phyloP scores from a whole-genome alignment of 495 filamentous ascomycete genomes.

The Tuber umbilicatum region DNA sequence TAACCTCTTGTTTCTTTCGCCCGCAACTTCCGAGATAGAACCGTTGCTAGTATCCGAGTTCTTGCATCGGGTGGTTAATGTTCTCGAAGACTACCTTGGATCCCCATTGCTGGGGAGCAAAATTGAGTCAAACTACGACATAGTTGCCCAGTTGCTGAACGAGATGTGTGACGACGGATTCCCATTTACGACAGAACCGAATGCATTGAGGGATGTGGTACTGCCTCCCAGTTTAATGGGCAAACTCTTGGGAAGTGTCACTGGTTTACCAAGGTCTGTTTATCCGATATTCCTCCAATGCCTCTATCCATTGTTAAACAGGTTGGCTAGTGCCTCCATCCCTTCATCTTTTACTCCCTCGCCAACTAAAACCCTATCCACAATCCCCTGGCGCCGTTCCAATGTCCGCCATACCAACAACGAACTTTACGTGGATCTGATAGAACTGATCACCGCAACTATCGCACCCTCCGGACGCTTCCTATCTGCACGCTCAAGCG shows the following conservation, averaged over 20 bases:
- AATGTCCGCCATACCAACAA: conserved; percentile 95
- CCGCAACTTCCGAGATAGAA: conserved; percentile 75
- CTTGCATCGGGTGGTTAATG: conserved; percentile 86
- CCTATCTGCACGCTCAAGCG: conserved; percentile 77
- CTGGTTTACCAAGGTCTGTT: conserved; percentile 52
- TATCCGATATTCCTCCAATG: conserved; percentile 1
- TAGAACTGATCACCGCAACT: conserved; percentile 80
- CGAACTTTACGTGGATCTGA: conserved; percentile 92
- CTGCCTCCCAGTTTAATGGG: conserved; percentile 84
- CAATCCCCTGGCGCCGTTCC: conserved; percentile 79
- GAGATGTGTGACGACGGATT: conserved; percentile 96
- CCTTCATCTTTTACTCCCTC: conserved; percentile 40
- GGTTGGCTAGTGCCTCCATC: conserved; percentile 42
- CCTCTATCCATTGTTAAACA: conserved; percentile 10
- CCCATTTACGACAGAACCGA: conserved; percentile 86
- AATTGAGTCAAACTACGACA: conserved; percentile 84
- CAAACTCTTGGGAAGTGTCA: conserved; percentile 82
- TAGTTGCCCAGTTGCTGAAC: conserved; percentile 83
- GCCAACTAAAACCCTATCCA: conserved; percentile 47
- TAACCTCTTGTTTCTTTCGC: conserved; percentile 78
- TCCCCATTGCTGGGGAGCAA: conserved; percentile 77
- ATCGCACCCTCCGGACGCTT: conserved; percentile 83
- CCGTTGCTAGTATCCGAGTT: conserved; percentile 95
- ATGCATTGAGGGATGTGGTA: conserved; percentile 83
- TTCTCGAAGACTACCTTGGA: conserved; percentile 90